These are phyloP conservation scores for Rhizomucor pusillus DNA, from an alignment of 371 early-diverging fungal species.

Conservation along the genomic window DNA sequence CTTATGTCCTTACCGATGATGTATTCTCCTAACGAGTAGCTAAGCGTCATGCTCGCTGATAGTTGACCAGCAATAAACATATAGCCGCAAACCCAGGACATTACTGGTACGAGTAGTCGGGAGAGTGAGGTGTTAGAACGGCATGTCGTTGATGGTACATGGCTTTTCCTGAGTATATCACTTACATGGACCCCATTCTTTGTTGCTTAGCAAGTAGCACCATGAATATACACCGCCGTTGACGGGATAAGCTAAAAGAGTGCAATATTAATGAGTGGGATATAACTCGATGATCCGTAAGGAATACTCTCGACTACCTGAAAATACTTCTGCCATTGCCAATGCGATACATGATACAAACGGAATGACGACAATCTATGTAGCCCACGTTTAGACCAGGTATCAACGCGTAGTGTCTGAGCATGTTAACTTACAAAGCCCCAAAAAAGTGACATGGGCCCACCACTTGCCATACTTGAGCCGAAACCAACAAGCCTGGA, in stretches of 20 bases:
- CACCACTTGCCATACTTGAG: conserved; percentile 13
- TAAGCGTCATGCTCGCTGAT: conserved; percentile 28
- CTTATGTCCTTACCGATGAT: not conserved
- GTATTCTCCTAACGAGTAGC: conserved; percentile 23
- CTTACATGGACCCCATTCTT: conserved; percentile 41
- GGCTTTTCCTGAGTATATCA: not conserved
- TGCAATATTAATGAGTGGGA: too few relatives aligned
- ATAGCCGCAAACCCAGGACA: conserved; percentile 38
- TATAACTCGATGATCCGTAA: too few relatives aligned
- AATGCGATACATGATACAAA: conserved; percentile 39
- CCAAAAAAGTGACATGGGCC: conserved; percentile 16
- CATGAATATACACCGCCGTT: conserved; percentile 31
- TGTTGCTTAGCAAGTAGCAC: conserved; percentile 26
- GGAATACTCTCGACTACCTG: conserved; percentile 14
- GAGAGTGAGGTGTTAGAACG: too few relatives aligned
- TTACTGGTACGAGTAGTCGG: conserved; percentile 30
- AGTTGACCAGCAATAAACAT: conserved; percentile 26
- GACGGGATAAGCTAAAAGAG: conserved; percentile 18
- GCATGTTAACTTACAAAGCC: conserved; percentile 22
- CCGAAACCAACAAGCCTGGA: conserved; percentile 20
- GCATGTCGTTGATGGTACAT: too few relatives aligned
- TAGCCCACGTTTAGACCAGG: too few relatives aligned
- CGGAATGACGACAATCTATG: conserved; percentile 30
- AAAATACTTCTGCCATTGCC: conserved; percentile 39
- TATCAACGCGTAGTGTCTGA: not conserved